These are phyloP conservation scores for Ceratocystis colombiana DNA, from an alignment of 2,329 filamentous ascomycete genomes.

Conservation along the genomic window DNA sequence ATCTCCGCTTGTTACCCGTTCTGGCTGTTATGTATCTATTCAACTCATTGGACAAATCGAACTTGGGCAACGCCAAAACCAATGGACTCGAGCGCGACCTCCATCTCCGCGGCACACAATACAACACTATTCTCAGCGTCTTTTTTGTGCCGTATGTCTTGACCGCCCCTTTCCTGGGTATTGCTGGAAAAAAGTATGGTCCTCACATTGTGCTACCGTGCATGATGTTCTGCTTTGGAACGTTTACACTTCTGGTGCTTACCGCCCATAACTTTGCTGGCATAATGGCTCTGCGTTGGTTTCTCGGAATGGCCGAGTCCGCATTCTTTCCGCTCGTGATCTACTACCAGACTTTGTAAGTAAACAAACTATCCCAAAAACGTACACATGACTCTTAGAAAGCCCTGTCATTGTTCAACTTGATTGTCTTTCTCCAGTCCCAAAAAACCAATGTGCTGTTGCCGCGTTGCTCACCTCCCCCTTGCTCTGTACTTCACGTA, in stretches of 20 bases:
- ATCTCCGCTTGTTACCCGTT: conserved; percentile 44
- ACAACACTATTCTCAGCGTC: conserved; percentile 60
- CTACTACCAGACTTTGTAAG: conserved; percentile 39
- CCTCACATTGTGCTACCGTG: conserved; percentile 56
- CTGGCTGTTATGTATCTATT: conserved; percentile 47
- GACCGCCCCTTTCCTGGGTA: conserved; percentile 48
- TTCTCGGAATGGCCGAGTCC: conserved; percentile 46
- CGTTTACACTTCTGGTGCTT: conserved; percentile 51
- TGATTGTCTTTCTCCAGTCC: neutral
- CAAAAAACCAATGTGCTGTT: neutral
- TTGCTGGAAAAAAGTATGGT: conserved; percentile 62
- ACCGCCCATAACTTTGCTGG: conserved; percentile 42
- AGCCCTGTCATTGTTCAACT: no score
- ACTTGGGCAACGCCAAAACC: conserved; percentile 48
- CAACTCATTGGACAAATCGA: conserved; percentile 39
- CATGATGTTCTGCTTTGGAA: conserved; percentile 64
- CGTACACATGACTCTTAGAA: neutral
- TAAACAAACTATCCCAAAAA: neutral
- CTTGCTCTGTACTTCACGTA: neutral
- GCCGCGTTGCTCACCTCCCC: neutral
- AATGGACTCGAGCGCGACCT: conserved; percentile 37
- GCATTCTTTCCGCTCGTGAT: conserved; percentile 47
- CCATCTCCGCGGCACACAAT: conserved; percentile 50
- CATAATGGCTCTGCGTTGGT: conserved; percentile 41
- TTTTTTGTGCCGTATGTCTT: conserved; percentile 70